phyloP scores from a whole-genome alignment of 495 filamentous ascomycete species.

The Aeminium ludgeri region DNA sequence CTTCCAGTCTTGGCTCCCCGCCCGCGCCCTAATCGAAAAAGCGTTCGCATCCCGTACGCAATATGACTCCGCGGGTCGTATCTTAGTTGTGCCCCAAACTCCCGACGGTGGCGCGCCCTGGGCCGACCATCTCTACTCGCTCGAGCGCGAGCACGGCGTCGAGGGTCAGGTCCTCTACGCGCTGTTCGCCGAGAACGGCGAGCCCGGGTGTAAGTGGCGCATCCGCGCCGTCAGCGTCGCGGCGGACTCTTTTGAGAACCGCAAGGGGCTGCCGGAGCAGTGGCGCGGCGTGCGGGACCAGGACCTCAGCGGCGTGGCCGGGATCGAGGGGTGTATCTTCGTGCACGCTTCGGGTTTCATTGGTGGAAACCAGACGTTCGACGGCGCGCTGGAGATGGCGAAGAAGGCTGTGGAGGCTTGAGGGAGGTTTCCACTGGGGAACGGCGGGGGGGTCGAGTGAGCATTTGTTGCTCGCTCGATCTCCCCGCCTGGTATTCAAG shows the following conservation, averaged over 20 bases:
- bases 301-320: constrained; percentile 55
- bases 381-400: constrained; percentile 81
- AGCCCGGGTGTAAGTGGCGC: constrained; percentile 65
- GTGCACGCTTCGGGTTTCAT: constrained; percentile 93
- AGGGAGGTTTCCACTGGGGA: background rate
- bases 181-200: constrained; percentile 70
- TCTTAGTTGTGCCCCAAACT: constrained; percentile 59
- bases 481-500: no score
- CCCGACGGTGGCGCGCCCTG: constrained; percentile 50
- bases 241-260: constrained; percentile 71
- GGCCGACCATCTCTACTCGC: constrained; percentile 86
- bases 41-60: constrained; percentile 50
- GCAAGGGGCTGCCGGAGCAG: constrained; percentile 72
- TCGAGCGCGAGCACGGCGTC: constrained; percentile 43
- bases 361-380: constrained; percentile 78
- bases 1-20: constrained; percentile 67
- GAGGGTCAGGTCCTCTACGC: constrained; percentile 64
- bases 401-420: constrained; percentile 46
- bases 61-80: constrained; percentile 54
- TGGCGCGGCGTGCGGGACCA: constrained; percentile 86
- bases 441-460: no score
- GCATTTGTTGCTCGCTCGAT: no score
- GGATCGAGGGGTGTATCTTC: constrained; percentile 67
- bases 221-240: constrained; percentile 71
- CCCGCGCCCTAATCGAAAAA: constrained; percentile 53